Base-by-base conservation (phyloP, 2,329 filamentous ascomycete genomes). In the Botrytis cinerea region DNA sequence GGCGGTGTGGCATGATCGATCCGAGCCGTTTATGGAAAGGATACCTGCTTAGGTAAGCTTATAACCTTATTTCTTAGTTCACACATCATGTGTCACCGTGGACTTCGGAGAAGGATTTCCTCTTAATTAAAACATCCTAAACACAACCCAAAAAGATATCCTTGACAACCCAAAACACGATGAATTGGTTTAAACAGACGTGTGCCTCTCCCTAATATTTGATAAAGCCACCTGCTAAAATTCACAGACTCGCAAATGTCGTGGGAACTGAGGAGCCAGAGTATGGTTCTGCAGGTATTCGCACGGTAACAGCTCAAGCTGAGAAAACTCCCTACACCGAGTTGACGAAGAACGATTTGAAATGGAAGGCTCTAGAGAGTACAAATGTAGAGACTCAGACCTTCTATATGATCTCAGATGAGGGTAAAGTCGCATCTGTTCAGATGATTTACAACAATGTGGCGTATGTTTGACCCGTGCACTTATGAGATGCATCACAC, bases 361-460 rank as follows among this genome's bases (percentile, higher is more conserved):
- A 91, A 85, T 99, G 96, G 96, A 85, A 86, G 79, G 89, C 87
- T 43, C 88, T 94, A 85, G 91, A 94, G 78, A 91, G 90, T 80
- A 98, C 96, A 76, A 92, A 89, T 81, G 96, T 98, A 79, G 96
- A 99, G 87, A 98, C 94, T 43, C 92, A 98, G 86, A 94, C 89
- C 75, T 99, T 98, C 85, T 99, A 99, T 85, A 84, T 98, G 80
- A 91, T 91, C 83, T 87, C 92, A 73, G 93, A 97, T 76, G 89
- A 86, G 74, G 96, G 96, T 68, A 87, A 91, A 76, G 83, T 95
- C 76, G 93, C 88, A 71, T 89, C 97, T 83, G 90, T 89, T 75
- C 96, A 99, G 87, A 88, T 98, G 84, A 97, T 99, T 82, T 97
- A 98, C 87, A 98, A 93, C 86, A 98, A 97, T 84, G 93, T 99